These are phyloP conservation scores for Metschnikowia orientalis DNA, from an alignment of 805 yeast genomes.

Conservation along the genomic window DNA sequence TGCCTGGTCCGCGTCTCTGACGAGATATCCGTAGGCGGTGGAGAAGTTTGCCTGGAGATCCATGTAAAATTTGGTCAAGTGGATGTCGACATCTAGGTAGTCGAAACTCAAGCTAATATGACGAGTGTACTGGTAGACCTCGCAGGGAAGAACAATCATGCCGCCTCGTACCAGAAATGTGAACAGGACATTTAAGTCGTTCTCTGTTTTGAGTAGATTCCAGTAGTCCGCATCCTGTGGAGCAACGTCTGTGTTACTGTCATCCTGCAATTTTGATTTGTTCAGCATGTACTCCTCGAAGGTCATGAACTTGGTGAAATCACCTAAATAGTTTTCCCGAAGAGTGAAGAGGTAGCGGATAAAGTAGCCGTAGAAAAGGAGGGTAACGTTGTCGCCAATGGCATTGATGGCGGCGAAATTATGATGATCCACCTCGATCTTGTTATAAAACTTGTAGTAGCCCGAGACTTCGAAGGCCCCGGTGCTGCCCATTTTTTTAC, in stretches of 20 bases:
- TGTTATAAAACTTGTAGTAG: constrained; percentile 55
- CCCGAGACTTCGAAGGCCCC: constrained; percentile 60
- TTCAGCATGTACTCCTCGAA: constrained; percentile 61
- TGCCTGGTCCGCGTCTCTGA: constrained; percentile 19
- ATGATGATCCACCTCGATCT: constrained; percentile 59
- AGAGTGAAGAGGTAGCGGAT: constrained; percentile 70
- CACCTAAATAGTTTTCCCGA: constrained; percentile 89
- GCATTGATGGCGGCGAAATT: constrained; percentile 68
- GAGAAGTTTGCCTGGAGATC: constrained; percentile 75
- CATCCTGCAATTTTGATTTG: constrained; percentile 4
- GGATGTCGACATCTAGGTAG: constrained; percentile 67
- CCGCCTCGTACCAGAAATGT: constrained; percentile 69
- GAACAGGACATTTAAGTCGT: constrained; percentile 75
- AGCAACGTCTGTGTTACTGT: neutral
- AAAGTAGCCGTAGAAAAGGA: constrained; percentile 76
- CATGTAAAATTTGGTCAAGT: constrained; percentile 91
- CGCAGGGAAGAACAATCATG: constrained; percentile 65
- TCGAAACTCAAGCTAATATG: constrained; percentile 62
- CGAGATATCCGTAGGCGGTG: constrained; percentile 39
- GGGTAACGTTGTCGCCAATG: constrained; percentile 58
- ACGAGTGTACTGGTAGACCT: constrained; percentile 59
- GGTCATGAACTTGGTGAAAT: constrained; percentile 74
- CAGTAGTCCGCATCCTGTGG: constrained; percentile 27
- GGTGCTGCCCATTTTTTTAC: constrained; percentile 63
- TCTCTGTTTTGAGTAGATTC: constrained; percentile 47